Base-by-base conservation (phyloP, 805 yeast genomes). In the Torulaspora maleeae region DNA sequence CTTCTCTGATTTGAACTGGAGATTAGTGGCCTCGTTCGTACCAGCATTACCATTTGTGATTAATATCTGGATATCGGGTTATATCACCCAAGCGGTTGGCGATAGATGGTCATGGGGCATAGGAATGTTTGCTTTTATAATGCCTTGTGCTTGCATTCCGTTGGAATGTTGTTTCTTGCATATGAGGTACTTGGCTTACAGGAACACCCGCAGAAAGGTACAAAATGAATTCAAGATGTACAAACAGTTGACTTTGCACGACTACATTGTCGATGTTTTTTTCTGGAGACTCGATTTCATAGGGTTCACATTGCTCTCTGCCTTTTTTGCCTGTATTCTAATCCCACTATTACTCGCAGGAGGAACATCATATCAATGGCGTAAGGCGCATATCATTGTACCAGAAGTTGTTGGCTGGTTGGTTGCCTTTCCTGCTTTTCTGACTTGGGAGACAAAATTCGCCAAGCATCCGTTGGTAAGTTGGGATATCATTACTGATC, bases 261-360 rank as follows among this genome's bases (percentile, higher is more conserved):
- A 56, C 3, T 64, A 54, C 43, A 32, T 64, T 12, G 41, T 64
- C 12, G 67, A 66, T 12, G 51, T 65, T 15, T 66, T 70, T 35
- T 79, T 80, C 63, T 79, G 84, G 83, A 72, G 74, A 52, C 60
- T 83, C 30, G 91, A 83, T 56, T 59, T 81, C 9, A 60, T 80
- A 41, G 91, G 90, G 15, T 57, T 79, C 20, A 54, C 80, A 11
- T 65, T 80, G 24, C 52, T 81, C 32, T 67, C 76, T 48, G 73
- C 75, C n/a, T 72, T 76, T 2, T 72, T 83, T 32, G 85, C 83
- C 25, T 73, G 79, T 43, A 70, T 83, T 34, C 70, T 83, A 51
- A 75, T 78, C 34, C 90, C 91, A 7, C 73, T 83, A 51, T 80
- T 88, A 4, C 63, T 83, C 15, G 86, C 86, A 7, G 86, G 85